phyloP scores from a whole-genome alignment of 139 green algal species.

The Parachlorella kessleri region DNA sequence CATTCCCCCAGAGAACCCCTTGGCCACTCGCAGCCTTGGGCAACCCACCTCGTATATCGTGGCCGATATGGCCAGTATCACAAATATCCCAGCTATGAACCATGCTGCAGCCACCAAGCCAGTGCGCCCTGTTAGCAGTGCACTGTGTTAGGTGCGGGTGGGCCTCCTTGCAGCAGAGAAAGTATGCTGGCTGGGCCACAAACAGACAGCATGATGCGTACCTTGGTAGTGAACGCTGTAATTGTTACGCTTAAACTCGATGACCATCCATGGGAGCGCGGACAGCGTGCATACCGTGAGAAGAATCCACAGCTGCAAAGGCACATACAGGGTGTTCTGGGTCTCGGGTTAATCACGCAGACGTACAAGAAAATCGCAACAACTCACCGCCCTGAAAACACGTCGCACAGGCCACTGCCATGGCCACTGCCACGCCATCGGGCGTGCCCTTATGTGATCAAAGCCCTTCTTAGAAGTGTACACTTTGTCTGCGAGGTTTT shows the following conservation, averaged over 20 bases:
- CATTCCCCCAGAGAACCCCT: too few species aligned
- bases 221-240: conserved; percentile 67
- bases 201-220: too few species aligned
- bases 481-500: too few species aligned
- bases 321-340: background rate
- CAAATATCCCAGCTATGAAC: conserved; percentile 93
- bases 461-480: too few species aligned
- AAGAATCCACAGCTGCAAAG: conserved; percentile 42
- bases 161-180: background rate
- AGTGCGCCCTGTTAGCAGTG: background rate
- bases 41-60: conserved; percentile 84
- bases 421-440: background rate
- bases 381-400: conserved; percentile 33
- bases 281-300: conserved; percentile 54
- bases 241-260: conserved; percentile 71
- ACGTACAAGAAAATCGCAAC: too few species aligned
- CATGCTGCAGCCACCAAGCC: conserved; percentile 61
- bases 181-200: background rate
- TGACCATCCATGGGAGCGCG: conserved; percentile 75
- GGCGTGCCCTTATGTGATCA: background rate
- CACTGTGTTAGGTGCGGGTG: background rate
- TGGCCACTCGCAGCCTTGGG: too few species aligned
- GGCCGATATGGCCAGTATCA: conserved; percentile 81
- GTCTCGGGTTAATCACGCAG: background rate
- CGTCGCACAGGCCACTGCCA: conserved; percentile 26